Evolutionary conservation across 495 filamentous ascomycete species (phyloP).

Genomic region (Aspergillus biplanus): DNA sequence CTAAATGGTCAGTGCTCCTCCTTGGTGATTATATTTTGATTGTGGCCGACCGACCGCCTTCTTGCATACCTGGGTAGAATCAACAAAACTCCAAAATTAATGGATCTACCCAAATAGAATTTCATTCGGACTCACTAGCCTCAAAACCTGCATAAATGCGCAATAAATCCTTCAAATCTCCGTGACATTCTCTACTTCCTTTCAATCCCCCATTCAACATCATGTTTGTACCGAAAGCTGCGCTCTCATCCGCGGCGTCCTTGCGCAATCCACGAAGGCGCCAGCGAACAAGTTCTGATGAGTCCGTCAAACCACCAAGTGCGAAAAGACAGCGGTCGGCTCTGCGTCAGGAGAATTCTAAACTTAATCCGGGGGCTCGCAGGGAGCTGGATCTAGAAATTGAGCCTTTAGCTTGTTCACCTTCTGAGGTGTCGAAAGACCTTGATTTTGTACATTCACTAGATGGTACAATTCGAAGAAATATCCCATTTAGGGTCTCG

Average conservation of each 20-base stretch:
- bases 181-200: neutral
- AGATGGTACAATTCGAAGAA: conserved; percentile 34
- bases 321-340: conserved; percentile 73
- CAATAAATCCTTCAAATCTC: neutral
- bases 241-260: conserved; percentile 48
- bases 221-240: conserved; percentile 67
- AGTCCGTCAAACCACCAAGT: conserved; percentile 65
- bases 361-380: conserved; percentile 27
- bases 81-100: too few species aligned
- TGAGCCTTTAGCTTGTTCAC: conserved; percentile 26
- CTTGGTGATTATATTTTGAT: too few species aligned
- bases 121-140: too few species aligned
- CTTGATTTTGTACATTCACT: conserved; percentile 15
- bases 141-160: neutral
- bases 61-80: too few species aligned
- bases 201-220: conserved; percentile 13
- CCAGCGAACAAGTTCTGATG: conserved; percentile 66
- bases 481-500: conserved; percentile 63
- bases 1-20: too few species aligned
- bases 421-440: conserved; percentile 17
- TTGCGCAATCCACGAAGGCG: conserved; percentile 67
- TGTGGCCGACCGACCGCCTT: too few species aligned
- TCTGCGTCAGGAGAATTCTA: conserved; percentile 58
- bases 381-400: conserved; percentile 25
- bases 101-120: too few species aligned